phyloP scores from a whole-genome alignment of 805 yeast genomes.

The Saccharomyces jurei region DNA sequence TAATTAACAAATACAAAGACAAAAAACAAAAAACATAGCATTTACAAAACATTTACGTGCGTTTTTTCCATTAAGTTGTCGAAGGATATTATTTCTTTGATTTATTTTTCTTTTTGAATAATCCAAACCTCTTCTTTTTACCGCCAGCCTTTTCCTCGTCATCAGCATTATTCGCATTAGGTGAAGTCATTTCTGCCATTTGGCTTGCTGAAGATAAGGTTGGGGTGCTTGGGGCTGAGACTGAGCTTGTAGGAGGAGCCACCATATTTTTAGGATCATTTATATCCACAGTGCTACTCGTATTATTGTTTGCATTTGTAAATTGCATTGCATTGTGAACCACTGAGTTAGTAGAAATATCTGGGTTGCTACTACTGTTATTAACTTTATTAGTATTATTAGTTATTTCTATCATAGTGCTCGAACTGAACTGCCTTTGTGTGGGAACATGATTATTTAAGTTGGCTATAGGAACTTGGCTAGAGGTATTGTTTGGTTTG shows the following conservation, averaged over 20 bases:
- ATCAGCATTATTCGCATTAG: conserved; percentile 6
- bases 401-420: conserved; percentile 11
- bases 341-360: conserved; percentile 19
- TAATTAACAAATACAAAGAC: neutral
- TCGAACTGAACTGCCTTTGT: conserved; percentile 22
- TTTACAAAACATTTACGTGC: neutral
- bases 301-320: neutral
- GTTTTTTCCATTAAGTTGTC: neutral
- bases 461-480: neutral
- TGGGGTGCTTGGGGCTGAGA: conserved; percentile 13
- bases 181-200: conserved; percentile 4
- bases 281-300: conserved; percentile 3
- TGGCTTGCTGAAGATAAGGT: conserved; percentile 1
- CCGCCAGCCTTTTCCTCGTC: conserved; percentile 1
- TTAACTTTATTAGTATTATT: conserved; percentile 3
- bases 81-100: conserved; percentile 11
- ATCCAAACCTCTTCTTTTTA: conserved; percentile 27
- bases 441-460: conserved; percentile 5
- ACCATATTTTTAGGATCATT: neutral
- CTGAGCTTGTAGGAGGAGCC: neutral
- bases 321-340: conserved; percentile 14
- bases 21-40: neutral
- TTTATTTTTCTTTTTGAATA: conserved; percentile 24
- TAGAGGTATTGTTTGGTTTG: conserved; percentile 5
- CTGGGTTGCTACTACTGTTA: conserved; percentile 8